Evolutionary conservation across 1,284 basidiomycete species (phyloP).

Genomic region (Apiotrichum sp.): DNA sequence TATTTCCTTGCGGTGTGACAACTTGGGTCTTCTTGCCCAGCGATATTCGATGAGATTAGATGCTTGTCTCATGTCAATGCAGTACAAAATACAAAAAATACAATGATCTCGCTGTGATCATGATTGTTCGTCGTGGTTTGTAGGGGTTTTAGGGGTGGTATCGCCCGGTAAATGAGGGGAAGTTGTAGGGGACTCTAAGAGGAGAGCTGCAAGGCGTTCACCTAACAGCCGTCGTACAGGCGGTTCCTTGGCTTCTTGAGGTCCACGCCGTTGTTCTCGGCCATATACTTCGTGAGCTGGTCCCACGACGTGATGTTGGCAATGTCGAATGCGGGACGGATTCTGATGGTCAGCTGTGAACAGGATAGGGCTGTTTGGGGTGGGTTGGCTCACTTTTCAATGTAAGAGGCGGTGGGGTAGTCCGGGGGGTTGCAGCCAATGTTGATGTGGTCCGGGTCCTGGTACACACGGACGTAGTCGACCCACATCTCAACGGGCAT

Average conservation of each 20-base stretch:
- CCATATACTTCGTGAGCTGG: conserved; percentile 1
- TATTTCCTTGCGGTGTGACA: no score
- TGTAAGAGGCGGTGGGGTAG: conserved; percentile 44
- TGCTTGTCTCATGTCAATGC: no score
- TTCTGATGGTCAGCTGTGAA: conserved; percentile 11
- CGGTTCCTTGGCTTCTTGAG: conserved; percentile 28
- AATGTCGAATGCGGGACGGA: conserved; percentile 34
- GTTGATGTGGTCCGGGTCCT: conserved; percentile 41
- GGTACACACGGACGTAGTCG: conserved; percentile 51
- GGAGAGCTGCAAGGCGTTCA: no score
- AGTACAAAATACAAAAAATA: no score
- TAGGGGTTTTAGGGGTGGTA: no score
- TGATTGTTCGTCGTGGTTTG: no score
- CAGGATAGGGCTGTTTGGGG: background rate
- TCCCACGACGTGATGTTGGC: conserved; percentile 45
- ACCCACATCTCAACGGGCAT: conserved; percentile 48
- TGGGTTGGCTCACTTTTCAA: conserved; percentile 23
- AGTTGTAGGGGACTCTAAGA: no score
- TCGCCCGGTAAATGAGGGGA: no score
- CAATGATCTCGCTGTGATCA: no score
- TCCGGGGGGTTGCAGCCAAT: conserved; percentile 44
- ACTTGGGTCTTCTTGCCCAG: no score
- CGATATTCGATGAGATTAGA: no score
- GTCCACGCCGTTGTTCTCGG: background rate
- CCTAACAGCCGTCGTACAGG: no score